Evolutionary conservation across 768 basidiomycete genomes (phyloP), one percentile per base, ranked within the genome.

Genomic region (Lactifluus rugatus): DNA sequence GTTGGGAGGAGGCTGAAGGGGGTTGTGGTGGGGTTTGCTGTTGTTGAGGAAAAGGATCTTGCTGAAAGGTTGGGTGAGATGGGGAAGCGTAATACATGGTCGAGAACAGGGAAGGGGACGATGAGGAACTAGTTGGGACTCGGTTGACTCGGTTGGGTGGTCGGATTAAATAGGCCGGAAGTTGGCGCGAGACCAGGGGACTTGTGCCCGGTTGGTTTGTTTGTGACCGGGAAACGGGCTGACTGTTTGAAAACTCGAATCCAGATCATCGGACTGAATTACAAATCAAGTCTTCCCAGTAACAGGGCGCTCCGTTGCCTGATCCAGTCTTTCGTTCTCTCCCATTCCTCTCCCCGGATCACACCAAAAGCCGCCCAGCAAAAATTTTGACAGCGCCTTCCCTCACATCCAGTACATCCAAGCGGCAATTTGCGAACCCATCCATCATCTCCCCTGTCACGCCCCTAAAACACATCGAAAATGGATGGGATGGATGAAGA

Each of bases 91-190:
- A 23, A 17, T 52, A 64, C 63, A 64, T 64, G 11, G 10, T 32
- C 14, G n/a, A n/a, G 56, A 8, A 9, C 19, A 19, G n/a, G 52
- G 53, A 45, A n/a, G 49, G 37, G 47, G 57, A 54, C 21, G 45
- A 53, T 8, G 57, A 49, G 13, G 41, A 25, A 23, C 14, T 25
- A 42, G 10, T 39, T 26, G 37, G 37, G 37, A 41, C 8, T 26
- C 5, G 31, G 46, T 42, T n/a, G 39, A 39, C 9, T 19, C 21
- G 10, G 16, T 14, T n/a, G n/a, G n/a, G n/a, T n/a, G n/a, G 45
- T 17, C 58, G 52, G 58, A 49, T 59, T 59, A 59, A 49, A 59
- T 59, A 59, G 58, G 58, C 58, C 53, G 48, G 47, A 54, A 59
- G 47, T 58, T 58, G 57, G 57, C 57, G 57, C 52, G 45, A 39